Conservation (phyloP, 768 basidiomycete species). For the Coprinellus micaceus region DNA sequence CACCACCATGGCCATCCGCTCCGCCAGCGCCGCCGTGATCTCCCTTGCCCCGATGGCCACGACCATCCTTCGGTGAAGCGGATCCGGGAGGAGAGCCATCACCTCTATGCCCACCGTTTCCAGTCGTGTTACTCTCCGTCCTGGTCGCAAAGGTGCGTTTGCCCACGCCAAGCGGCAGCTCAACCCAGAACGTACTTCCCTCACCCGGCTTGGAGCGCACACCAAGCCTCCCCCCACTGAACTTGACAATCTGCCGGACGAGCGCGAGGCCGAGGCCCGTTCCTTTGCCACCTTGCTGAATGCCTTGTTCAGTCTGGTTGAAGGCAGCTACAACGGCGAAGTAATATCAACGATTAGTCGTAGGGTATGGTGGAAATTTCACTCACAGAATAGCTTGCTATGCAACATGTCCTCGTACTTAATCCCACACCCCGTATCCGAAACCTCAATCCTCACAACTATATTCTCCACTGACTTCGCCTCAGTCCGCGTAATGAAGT, state of each 20-base stretch:
- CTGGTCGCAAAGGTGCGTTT: slow-evolving; percentile 37
- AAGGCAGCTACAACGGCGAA: slow-evolving; percentile 49
- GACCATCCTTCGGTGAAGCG: too few species aligned
- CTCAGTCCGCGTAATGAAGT: slow-evolving; percentile 33
- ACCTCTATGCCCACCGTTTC: too few species aligned
- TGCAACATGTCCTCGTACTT: slow-evolving; percentile 59
- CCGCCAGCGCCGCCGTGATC: too few species aligned
- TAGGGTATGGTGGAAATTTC: neutral
- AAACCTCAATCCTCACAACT: slow-evolving; percentile 81
- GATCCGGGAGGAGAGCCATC: too few species aligned
- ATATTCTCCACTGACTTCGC: slow-evolving; percentile 52
- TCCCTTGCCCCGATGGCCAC: too few species aligned
- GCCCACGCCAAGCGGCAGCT: slow-evolving; percentile 76
- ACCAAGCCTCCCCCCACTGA: slow-evolving; percentile 72
- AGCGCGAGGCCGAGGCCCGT: slow-evolving; percentile 75
- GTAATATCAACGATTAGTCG: neutral
- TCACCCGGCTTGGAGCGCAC: slow-evolving; percentile 57
- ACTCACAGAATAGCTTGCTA: slow-evolving; percentile 67
- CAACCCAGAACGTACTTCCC: slow-evolving; percentile 90
- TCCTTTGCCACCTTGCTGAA: slow-evolving; percentile 69
- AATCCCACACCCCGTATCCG: slow-evolving; percentile 64
- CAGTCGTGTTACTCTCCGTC: slow-evolving; percentile 6
- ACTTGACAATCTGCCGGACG: slow-evolving; percentile 73
- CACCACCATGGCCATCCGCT: too few species aligned
- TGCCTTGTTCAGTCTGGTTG: slow-evolving; percentile 75